These are phyloP conservation scores for Emydomyces testavorans DNA, from an alignment of 2,329 filamentous ascomycete genomes.

Conservation along the genomic window DNA sequence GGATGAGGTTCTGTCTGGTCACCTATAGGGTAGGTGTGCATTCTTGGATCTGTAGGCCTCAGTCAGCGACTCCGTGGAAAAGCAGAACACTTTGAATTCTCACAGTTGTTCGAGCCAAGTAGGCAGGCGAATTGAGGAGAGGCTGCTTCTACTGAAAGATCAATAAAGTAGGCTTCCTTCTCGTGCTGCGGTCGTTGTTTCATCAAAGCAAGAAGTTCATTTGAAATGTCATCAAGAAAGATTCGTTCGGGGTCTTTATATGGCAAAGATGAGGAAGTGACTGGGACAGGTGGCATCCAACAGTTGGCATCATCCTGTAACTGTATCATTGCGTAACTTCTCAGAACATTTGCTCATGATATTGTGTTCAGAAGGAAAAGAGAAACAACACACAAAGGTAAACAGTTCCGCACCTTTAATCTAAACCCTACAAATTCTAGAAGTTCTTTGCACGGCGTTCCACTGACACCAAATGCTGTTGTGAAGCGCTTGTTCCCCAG, in stretches of 20 bases:
- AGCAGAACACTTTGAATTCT: conserved; percentile 1
- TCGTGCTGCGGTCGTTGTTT: conserved; percentile 33
- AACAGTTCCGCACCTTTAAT: conserved; percentile 26
- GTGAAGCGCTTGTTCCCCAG: conserved; percentile 53
- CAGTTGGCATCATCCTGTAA: conserved; percentile 26
- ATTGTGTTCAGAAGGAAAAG: neutral
- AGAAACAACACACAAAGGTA: conserved; percentile 8
- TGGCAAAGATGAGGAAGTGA: conserved; percentile 25
- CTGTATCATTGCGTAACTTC: neutral
- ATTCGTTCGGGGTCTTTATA: conserved; percentile 33
- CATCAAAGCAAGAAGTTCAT: conserved; percentile 47
- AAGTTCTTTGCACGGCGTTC: conserved; percentile 42
- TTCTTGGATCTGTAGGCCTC: conserved; percentile 7
- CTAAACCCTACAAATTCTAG: conserved; percentile 49
- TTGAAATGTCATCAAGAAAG: conserved; percentile 49
- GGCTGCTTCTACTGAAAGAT: conserved; percentile 25
- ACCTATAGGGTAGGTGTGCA: neutral
- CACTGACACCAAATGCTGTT: conserved; percentile 50
- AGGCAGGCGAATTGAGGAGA: conserved; percentile 30
- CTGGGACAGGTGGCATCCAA: conserved; percentile 36
- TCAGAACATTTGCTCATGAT: neutral
- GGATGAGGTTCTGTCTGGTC: conserved; percentile 9
- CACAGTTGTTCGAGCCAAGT: conserved; percentile 28
- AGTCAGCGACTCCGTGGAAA: neutral
- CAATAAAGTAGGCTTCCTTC: conserved; percentile 26